phyloP scores from a whole-genome alignment of 1,284 basidiomycete genomes.

The Leccinum pachyderme region DNA sequence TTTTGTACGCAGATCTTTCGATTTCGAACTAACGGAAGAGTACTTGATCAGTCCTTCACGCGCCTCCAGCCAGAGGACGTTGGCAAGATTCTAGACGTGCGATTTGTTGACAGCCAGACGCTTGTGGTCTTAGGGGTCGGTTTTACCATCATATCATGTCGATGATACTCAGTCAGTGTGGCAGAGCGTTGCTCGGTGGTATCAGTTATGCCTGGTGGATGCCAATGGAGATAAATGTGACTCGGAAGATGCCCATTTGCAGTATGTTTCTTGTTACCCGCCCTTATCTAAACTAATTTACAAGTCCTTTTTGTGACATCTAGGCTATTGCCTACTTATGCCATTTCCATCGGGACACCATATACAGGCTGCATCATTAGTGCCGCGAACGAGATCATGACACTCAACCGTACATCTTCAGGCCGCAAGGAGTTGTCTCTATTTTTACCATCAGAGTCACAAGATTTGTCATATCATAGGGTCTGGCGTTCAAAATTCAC shows the following conservation, averaged over 20 bases:
- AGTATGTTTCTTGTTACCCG: constrained; percentile 17
- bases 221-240: constrained; percentile 10
- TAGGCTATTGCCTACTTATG: constrained; percentile 12
- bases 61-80: constrained; percentile 19
- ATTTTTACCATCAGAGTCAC: constrained; percentile 10
- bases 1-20: constrained; percentile 19
- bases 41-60: constrained; percentile 1
- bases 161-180: constrained; percentile 9
- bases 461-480: constrained; percentile 8
- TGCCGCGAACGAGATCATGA: constrained; percentile 14
- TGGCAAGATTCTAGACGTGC: constrained; percentile 22
- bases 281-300: constrained; percentile 7
- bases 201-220: constrained; percentile 19
- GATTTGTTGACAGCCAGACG: constrained; percentile 22
- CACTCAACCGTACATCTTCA: constrained; percentile 19
- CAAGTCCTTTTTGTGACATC: constrained; percentile 4
- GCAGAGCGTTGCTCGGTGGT: constrained; percentile 23
- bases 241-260: constrained; percentile 15
- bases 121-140: constrained; percentile 29
- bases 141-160: background rate
- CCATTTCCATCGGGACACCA: constrained; percentile 10
- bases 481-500: constrained; percentile 21
- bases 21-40: constrained; percentile 12
- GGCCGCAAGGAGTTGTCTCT: constrained; percentile 23
- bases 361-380: constrained; percentile 9